Conservation (phyloP, 768 basidiomycete species). For the Kondoa subrosea region DNA sequence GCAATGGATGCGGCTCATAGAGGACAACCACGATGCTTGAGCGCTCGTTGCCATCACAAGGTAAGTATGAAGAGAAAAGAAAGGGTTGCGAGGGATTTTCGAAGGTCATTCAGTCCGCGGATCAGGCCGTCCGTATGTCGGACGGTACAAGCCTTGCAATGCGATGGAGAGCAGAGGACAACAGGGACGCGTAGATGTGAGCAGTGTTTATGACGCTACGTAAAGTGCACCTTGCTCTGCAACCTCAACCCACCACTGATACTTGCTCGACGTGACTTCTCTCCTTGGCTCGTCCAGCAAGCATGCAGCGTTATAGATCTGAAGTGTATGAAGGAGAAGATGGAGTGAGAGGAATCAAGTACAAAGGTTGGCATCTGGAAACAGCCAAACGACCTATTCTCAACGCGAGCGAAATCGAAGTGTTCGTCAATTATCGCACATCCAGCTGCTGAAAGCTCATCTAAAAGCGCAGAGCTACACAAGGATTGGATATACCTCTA, state of each 20-base stretch:
- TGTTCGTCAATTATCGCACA: constrained; percentile 24
- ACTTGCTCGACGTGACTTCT: no score
- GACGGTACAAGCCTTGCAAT: no score
- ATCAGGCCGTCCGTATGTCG: neutral
- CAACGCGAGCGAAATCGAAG: constrained; percentile 52
- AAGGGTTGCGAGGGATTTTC: neutral
- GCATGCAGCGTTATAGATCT: neutral
- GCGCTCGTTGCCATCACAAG: constrained; percentile 1
- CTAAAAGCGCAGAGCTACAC: constrained; percentile 33
- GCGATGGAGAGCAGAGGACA: no score
- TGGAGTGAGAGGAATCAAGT: constrained; percentile 13
- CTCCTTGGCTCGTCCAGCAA: no score
- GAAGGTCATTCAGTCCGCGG: neutral
- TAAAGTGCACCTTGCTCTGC: no score
- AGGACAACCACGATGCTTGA: constrained; percentile 1
- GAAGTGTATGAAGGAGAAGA: neutral
- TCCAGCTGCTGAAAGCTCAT: constrained; percentile 40
- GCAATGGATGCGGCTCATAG: neutral
- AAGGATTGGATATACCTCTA: constrained; percentile 48
- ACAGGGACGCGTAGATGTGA: no score
- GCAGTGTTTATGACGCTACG: no score
- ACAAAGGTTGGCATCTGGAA: constrained; percentile 31
- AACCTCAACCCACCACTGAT: no score
- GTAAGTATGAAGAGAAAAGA: neutral
- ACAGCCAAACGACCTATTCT: constrained; percentile 32